A percentile compares a stretch with the other conserved stretches of the same genome.
Conservation (phyloP, 495 filamentous ascomycete species). For the Penicillium atrosanguineum region DNA sequence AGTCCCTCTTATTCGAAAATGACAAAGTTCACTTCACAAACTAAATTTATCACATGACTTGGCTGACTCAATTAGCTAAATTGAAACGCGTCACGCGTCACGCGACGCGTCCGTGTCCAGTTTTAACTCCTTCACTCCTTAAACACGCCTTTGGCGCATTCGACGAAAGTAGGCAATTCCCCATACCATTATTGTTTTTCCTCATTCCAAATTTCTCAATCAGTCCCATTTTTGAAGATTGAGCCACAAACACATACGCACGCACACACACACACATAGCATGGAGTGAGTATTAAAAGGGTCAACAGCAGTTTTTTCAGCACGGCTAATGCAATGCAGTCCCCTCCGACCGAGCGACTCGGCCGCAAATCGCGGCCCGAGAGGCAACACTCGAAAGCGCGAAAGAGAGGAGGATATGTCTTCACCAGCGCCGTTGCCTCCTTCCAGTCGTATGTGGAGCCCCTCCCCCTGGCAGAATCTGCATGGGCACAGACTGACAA, state of each 20-base stretch:
- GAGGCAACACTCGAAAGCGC: constrained; percentile 70
- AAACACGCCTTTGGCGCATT: constrained; percentile 8
- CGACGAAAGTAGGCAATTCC: constrained; percentile 6
- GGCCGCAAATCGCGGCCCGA: constrained; percentile 77
- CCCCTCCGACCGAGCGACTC: constrained; percentile 80
- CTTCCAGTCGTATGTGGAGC: constrained; percentile 64
- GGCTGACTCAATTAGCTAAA: no score
- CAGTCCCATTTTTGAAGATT: constrained; percentile 4
- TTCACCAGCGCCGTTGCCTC: constrained; percentile 60
- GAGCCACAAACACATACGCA: constrained; percentile 12
- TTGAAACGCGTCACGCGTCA: no score
- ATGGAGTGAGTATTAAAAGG: constrained; percentile 36
- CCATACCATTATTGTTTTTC: not conserved
- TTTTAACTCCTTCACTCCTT: no score
- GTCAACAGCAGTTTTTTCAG: constrained; percentile 1
- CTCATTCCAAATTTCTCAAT: not conserved
- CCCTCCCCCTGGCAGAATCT: constrained; percentile 9
- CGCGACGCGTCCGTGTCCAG: no score
- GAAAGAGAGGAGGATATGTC: constrained; percentile 77
- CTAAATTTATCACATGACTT: no score
- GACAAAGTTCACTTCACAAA: no score
- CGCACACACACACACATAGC: constrained; percentile 23
- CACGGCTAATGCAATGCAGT: constrained; percentile 40
- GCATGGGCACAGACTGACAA: constrained; percentile 22
- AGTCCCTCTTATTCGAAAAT: no score